phyloP scores from a whole-genome alignment of 768 basidiomycete genomes.

The Mrakia hoshinonis region DNA sequence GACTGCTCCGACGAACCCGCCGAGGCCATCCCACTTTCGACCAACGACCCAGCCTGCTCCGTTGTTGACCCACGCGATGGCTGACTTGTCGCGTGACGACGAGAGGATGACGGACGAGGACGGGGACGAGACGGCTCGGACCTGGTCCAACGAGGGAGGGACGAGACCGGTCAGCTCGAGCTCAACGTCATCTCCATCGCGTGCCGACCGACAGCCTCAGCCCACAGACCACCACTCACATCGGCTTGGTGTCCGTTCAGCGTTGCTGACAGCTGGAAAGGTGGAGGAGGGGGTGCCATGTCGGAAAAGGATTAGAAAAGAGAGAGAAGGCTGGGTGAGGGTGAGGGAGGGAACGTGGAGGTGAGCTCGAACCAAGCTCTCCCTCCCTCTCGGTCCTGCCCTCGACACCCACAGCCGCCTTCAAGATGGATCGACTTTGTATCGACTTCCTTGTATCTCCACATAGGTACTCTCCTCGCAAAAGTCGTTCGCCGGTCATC shows the following conservation, averaged over 20 bases:
- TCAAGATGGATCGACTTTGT: too few relatives aligned
- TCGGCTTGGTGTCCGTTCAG: conserved; percentile 14
- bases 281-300: conserved; percentile 12
- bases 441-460: too few relatives aligned
- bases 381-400: too few relatives aligned
- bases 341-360: not conserved
- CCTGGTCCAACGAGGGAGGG: conserved; percentile 46
- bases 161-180: not conserved
- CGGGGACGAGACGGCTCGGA: conserved; percentile 70
- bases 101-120: conserved; percentile 71
- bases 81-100: conserved; percentile 82
- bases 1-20: conserved; percentile 60
- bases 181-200: not conserved
- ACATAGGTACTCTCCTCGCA: too few relatives aligned
- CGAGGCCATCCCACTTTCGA: conserved; percentile 34
- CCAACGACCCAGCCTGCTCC: conserved; percentile 47
- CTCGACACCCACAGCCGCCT: too few relatives aligned
- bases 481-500: too few relatives aligned
- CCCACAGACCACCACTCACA: not conserved
- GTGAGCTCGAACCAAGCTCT: too few relatives aligned
- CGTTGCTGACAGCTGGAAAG: conserved; percentile 16
- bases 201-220: not conserved
- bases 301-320: not conserved
- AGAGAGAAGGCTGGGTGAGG: not conserved
- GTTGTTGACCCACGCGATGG: conserved; percentile 63